Evolutionary conservation across 2,329 filamentous ascomycete genomes (phyloP).

Genomic region (Neopestalotiopsis rosae): DNA sequence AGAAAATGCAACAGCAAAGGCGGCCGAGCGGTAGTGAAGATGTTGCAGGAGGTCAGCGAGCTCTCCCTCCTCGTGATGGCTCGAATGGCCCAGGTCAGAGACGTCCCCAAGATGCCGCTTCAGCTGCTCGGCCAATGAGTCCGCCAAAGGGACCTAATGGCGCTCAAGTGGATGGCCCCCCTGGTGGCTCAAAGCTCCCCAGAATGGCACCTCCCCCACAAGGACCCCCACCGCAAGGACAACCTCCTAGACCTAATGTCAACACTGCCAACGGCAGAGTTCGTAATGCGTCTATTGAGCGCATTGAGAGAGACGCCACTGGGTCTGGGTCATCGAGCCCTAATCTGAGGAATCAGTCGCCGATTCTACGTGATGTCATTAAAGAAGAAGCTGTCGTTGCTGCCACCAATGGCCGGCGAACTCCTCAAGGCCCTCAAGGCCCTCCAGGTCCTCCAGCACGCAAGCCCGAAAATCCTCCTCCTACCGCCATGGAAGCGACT

Average conservation of each 20-base stretch:
- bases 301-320: constrained; percentile 41
- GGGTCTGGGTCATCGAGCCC: constrained; percentile 43
- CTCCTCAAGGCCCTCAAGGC: constrained; percentile 51
- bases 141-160: constrained; percentile 50
- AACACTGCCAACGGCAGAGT: constrained; percentile 47
- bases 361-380: constrained; percentile 46
- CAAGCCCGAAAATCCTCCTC: constrained; percentile 38
- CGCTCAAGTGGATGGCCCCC: constrained; percentile 42
- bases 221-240: constrained; percentile 61
- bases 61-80: constrained; percentile 53
- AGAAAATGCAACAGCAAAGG: constrained; percentile 45
- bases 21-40: constrained; percentile 47
- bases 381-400: constrained; percentile 54
- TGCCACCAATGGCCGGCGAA: constrained; percentile 63
- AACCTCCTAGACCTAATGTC: constrained; percentile 54
- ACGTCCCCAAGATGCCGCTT: constrained; percentile 35
- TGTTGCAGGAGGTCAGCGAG: constrained; percentile 33
- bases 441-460: constrained; percentile 22
- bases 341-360: constrained; percentile 45
- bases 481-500: constrained; percentile 38
- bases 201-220: constrained; percentile 43
- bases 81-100: constrained; percentile 57
- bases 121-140: constrained; percentile 38
- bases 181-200: constrained; percentile 41
- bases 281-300: constrained; percentile 57